These are phyloP conservation scores for Botrytis tulipae DNA, from an alignment of 2,329 filamentous ascomycete genomes.

Conservation along the genomic window DNA sequence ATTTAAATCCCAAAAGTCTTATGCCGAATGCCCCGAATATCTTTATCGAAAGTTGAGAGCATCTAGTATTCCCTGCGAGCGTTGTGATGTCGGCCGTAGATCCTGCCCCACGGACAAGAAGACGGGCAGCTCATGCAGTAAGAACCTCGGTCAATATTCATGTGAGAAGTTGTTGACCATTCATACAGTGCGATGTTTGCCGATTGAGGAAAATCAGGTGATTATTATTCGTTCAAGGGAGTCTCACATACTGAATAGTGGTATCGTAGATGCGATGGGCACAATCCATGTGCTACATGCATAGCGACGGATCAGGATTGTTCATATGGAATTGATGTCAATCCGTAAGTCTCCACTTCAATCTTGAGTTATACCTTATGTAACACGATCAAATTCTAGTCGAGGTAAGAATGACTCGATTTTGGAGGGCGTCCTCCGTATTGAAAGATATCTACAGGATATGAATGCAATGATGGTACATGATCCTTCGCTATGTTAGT, in stretches of 20 bases:
- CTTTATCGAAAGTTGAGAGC: background rate
- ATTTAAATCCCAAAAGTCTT: background rate
- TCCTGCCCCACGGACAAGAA: constrained; percentile 7
- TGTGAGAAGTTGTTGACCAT: constrained; percentile 8
- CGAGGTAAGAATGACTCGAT: constrained; percentile 52
- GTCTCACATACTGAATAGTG: background rate
- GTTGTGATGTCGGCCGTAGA: constrained; percentile 15
- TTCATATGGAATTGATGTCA: constrained; percentile 36
- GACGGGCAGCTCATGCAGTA: constrained; percentile 37
- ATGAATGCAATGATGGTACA: constrained; percentile 38
- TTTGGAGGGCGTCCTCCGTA: constrained; percentile 48
- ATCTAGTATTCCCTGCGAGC: background rate
- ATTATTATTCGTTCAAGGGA: constrained; percentile 18
- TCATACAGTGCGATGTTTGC: constrained; percentile 48
- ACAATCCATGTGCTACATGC: constrained; percentile 43
- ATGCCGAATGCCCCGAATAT: background rate
- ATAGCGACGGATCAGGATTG: constrained; percentile 33
- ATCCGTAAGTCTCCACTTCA: constrained; percentile 28
- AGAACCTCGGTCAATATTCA: background rate
- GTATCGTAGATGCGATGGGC: constrained; percentile 46
- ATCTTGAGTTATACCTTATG: background rate
- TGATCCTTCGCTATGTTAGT: background rate
- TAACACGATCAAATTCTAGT: constrained; percentile 31
- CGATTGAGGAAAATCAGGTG: constrained; percentile 49
- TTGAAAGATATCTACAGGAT: constrained; percentile 48